Evolutionary conservation across 192 early-diverging fungal genomes (phyloP).

Genomic region (Chytriomyces sp.): DNA sequence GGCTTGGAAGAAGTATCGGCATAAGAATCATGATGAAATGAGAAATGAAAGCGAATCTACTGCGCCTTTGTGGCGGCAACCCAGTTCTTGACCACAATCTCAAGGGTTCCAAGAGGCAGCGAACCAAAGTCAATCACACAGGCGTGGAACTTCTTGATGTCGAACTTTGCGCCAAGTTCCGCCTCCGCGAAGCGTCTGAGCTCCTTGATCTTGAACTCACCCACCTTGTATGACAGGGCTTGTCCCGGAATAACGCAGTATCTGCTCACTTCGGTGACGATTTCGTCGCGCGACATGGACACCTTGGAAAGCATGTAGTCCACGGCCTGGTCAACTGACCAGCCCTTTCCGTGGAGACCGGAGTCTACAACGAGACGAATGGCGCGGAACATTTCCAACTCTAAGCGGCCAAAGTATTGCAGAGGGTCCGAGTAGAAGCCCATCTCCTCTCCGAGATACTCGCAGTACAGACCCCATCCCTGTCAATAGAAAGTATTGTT

Average conservation of each 20-base stretch:
- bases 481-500: too few species aligned
- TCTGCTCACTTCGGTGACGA: slow-evolving; percentile 37
- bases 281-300: slow-evolving; percentile 22
- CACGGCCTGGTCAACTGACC: slow-evolving; percentile 37
- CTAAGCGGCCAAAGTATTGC: slow-evolving; percentile 35
- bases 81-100: slow-evolving; percentile 29
- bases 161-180: slow-evolving; percentile 39
- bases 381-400: slow-evolving; percentile 46
- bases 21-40: too few species aligned
- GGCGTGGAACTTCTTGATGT: slow-evolving; percentile 43
- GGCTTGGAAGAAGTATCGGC: too few species aligned
- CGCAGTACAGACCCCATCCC: slow-evolving; percentile 44
- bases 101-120: slow-evolving; percentile 29
- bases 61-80: not conserved
- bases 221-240: slow-evolving; percentile 47
- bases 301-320: slow-evolving; percentile 37
- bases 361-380: slow-evolving; percentile 48
- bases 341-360: slow-evolving; percentile 45
- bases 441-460: slow-evolving; percentile 42
- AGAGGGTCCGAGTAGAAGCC: slow-evolving; percentile 39
- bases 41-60: not conserved
- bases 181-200: slow-evolving; percentile 33
- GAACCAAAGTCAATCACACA: slow-evolving; percentile 27
- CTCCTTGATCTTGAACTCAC: slow-evolving; percentile 45
- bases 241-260: slow-evolving; percentile 44